Conservation (phyloP, 108 stramenopile species). For the Pseudonitzschia pungens region DNA sequence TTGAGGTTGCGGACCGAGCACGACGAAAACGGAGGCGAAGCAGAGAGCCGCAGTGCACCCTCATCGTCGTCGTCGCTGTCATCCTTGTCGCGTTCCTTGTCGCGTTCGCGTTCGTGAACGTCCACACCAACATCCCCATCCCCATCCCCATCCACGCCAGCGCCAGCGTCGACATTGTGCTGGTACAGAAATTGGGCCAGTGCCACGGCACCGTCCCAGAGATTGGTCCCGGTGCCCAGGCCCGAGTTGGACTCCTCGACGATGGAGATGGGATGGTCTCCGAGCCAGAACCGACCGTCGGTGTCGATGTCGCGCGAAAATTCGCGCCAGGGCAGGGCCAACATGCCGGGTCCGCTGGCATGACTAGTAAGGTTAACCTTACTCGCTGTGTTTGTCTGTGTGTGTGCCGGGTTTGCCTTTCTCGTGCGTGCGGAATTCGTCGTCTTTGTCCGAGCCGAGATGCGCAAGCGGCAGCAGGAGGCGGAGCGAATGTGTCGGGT, state of each 20-base stretch:
- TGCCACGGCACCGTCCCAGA: slow-evolving; percentile 72
- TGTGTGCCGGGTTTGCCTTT: background rate
- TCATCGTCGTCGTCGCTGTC: background rate
- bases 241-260: slow-evolving; percentile 9
- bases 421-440: background rate
- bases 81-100: background rate
- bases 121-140: too few species aligned
- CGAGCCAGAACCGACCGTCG: background rate
- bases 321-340: slow-evolving; percentile 14
- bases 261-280: background rate
- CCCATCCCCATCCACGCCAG: too few species aligned
- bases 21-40: background rate
- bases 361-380: background rate
- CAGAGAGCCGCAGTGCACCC: too few species aligned
- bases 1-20: slow-evolving; percentile 33
- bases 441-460: background rate
- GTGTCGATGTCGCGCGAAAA: background rate
- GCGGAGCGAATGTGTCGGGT: background rate
- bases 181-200: slow-evolving; percentile 29
- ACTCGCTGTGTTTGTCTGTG: background rate
- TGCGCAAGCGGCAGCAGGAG: slow-evolving; percentile 8
- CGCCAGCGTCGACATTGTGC: background rate
- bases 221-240: slow-evolving; percentile 58
- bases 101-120: background rate
- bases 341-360: background rate